phyloP scores from a whole-genome alignment of 805 yeast species.

The Kuraishia borneana region DNA sequence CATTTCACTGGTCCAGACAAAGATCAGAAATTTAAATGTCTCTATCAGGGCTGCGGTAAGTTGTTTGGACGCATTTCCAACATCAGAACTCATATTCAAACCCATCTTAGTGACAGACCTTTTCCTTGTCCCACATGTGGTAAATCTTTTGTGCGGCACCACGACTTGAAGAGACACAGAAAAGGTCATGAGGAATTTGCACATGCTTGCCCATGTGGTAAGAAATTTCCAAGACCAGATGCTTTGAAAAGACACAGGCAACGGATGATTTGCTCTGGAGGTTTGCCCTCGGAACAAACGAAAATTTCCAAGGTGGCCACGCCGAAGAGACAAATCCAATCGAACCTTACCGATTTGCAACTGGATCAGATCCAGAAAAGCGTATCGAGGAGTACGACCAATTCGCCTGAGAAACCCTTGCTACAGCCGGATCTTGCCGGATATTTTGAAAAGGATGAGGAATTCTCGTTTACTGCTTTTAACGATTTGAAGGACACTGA shows the following conservation, averaged over 20 bases:
- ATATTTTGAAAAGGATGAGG: neutral
- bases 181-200: slow-evolving; percentile 74
- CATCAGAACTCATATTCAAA: slow-evolving; percentile 90
- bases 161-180: slow-evolving; percentile 83
- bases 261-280: slow-evolving; percentile 77
- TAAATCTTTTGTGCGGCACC: slow-evolving; percentile 88
- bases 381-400: neutral
- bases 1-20: slow-evolving; percentile 74
- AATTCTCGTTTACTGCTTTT: slow-evolving; percentile 1
- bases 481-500: slow-evolving; percentile 1
- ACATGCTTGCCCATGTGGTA: slow-evolving; percentile 84
- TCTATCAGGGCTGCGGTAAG: slow-evolving; percentile 70
- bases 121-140: slow-evolving; percentile 70
- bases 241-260: slow-evolving; percentile 75
- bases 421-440: too few relatives aligned
- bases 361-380: neutral
- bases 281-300: slow-evolving; percentile 25
- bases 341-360: neutral
- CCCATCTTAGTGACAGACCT: slow-evolving; percentile 92
- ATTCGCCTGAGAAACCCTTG: neutral
- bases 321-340: too few relatives aligned
- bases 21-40: slow-evolving; percentile 63
- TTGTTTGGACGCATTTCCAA: slow-evolving; percentile 82
- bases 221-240: slow-evolving; percentile 81
- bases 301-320: neutral